Evolutionary conservation across 805 yeast species (phyloP).

Genomic region (Grigorovia jiainica): DNA sequence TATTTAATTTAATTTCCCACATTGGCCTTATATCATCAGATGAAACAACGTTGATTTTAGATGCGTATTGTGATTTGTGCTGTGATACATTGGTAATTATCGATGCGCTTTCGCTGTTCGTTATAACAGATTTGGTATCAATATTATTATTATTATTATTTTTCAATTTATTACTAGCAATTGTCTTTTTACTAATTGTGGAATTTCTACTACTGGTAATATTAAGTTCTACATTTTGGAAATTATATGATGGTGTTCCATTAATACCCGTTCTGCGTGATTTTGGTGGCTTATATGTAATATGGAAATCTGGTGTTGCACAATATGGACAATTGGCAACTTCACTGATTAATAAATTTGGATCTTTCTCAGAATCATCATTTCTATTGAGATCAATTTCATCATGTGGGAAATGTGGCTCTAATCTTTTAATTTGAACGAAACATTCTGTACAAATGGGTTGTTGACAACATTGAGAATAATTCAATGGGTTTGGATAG

Average conservation of each 20-base stretch:
- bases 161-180: neutral
- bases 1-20: conserved; percentile 69
- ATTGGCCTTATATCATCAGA: conserved; percentile 84
- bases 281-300: conserved; percentile 61
- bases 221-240: conserved; percentile 1
- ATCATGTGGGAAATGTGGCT: conserved; percentile 91
- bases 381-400: conserved; percentile 28
- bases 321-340: conserved; percentile 92
- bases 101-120: neutral
- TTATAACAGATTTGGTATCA: too few relatives aligned
- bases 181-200: neutral
- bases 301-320: conserved; percentile 78
- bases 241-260: conserved; percentile 44
- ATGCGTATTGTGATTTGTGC: neutral
- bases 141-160: too few relatives aligned
- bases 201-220: neutral
- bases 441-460: conserved; percentile 73
- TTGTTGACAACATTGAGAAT: conserved; percentile 82
- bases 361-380: conserved; percentile 31
- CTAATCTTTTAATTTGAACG: conserved; percentile 81
- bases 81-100: neutral
- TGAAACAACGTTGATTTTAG: conserved; percentile 37
- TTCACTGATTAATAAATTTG: conserved; percentile 68
- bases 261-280: conserved; percentile 47
- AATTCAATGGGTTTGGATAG: conserved; percentile 33